These are phyloP conservation scores for Margaritispora aquatica DNA, from an alignment of 495 filamentous ascomycete genomes.

Conservation along the genomic window DNA sequence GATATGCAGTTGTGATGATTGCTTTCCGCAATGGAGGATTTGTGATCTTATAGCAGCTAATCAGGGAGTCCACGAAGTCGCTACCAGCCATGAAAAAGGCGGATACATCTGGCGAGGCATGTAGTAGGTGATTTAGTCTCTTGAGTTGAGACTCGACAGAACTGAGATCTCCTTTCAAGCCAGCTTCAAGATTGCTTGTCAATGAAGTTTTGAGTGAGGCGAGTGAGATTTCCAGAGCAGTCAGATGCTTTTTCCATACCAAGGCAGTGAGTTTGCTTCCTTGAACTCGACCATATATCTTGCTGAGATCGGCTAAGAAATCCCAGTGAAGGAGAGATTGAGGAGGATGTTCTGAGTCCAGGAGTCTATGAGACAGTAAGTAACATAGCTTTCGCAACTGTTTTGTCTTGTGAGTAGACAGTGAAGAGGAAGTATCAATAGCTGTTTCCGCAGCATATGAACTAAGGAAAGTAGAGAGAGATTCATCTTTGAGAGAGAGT, in stretches of 20 bases:
- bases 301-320: slow-evolving; percentile 51
- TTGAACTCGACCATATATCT: slow-evolving; percentile 47
- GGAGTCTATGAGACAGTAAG: slow-evolving; percentile 45
- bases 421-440: slow-evolving; percentile 1
- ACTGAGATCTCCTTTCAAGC: slow-evolving; percentile 39
- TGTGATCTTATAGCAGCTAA: slow-evolving; percentile 55
- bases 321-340: slow-evolving; percentile 42
- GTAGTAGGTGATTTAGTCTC: slow-evolving; percentile 44
- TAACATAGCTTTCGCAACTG: slow-evolving; percentile 56
- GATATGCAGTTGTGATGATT: slow-evolving; percentile 64
- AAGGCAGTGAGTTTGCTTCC: slow-evolving; percentile 23
- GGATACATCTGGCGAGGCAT: slow-evolving; percentile 43
- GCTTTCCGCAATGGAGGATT: slow-evolving; percentile 51
- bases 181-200: slow-evolving; percentile 41
- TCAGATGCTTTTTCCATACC: slow-evolving; percentile 21
- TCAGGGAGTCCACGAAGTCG: slow-evolving; percentile 75
- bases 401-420: slow-evolving; percentile 39
- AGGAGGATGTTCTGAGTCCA: slow-evolving; percentile 39
- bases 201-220: slow-evolving; percentile 9
- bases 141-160: slow-evolving; percentile 39
- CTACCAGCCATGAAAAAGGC: slow-evolving; percentile 72
- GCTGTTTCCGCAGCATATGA: slow-evolving; percentile 17
- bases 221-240: slow-evolving; percentile 15
- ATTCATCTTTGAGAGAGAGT: slow-evolving; percentile 45
- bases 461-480: slow-evolving; percentile 33